These are phyloP conservation scores for Russula brevipes DNA, from an alignment of 768 basidiomycete species.

Conservation along the genomic window DNA sequence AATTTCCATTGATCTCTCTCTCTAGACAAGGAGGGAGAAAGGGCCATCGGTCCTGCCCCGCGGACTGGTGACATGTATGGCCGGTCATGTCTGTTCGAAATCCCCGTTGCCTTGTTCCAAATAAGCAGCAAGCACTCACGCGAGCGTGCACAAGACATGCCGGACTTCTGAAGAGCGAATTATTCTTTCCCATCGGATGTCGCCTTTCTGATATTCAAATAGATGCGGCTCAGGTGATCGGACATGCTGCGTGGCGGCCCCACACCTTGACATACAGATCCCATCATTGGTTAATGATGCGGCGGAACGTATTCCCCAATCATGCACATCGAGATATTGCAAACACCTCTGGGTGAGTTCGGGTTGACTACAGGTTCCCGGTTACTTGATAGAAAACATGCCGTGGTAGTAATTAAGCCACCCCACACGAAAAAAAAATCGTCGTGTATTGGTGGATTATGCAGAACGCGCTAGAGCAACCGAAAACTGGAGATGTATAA, in stretches of 20 bases:
- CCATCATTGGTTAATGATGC: conserved; percentile 36
- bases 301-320: conserved; percentile 33
- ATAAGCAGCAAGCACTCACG: conserved; percentile 27
- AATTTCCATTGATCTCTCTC: conserved; percentile 23
- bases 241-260: conserved; percentile 35
- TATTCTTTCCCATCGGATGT: conserved; percentile 24
- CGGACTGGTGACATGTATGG: conserved; percentile 39
- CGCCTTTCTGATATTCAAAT: conserved; percentile 1
- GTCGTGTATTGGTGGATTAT: too few species aligned
- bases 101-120: conserved; percentile 46
- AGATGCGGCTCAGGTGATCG: conserved; percentile 37
- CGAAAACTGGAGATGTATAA: too few species aligned
- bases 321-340: conserved; percentile 31
- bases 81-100: conserved; percentile 47
- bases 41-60: not conserved
- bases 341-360: conserved; percentile 33
- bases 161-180: conserved; percentile 36
- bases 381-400: not conserved
- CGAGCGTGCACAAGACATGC: conserved; percentile 36
- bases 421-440: too few species aligned
- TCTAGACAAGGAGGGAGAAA: not conserved
- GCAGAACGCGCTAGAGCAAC: too few species aligned
- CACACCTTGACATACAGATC: conserved; percentile 29
- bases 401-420: not conserved
- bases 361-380: not conserved